Conservation (phyloP, 352 stramenopile genomes). For the Globisporangium sylvaticum region DNA sequence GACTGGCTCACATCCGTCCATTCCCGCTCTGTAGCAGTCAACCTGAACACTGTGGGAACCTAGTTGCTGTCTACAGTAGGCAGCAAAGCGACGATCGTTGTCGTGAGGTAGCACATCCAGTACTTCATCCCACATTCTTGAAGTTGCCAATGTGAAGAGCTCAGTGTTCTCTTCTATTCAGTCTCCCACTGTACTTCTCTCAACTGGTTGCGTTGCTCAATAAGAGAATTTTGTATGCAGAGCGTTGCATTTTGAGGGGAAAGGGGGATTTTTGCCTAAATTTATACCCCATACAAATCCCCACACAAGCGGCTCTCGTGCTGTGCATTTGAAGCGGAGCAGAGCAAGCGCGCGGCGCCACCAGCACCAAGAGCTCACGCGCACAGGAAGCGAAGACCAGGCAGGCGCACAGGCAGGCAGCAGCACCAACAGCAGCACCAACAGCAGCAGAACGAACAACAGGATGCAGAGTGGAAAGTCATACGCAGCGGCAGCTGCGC, state of each 20-base stretch:
- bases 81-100: too few relatives aligned
- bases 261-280: not conserved
- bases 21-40: not conserved
- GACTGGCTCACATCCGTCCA: not conserved
- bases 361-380: not conserved
- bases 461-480: conserved; percentile 17
- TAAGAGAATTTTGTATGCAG: not conserved
- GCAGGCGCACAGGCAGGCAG: conserved; percentile 1
- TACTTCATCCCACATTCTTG: not conserved
- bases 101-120: too few relatives aligned
- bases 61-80: too few relatives aligned
- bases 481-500: conserved; percentile 11
- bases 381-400: not conserved
- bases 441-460: not conserved
- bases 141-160: not conserved
- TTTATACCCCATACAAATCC: not conserved
- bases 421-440: not conserved
- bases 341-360: not conserved
- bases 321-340: not conserved
- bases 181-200: not conserved
- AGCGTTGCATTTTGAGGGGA: not conserved
- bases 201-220: not conserved
- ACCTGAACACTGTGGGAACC: too few relatives aligned
- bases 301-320: not conserved
- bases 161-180: not conserved